Evolutionary conservation across 2,329 filamentous ascomycete genomes (phyloP).

Genomic region (Beauveria rudraprayagi): DNA sequence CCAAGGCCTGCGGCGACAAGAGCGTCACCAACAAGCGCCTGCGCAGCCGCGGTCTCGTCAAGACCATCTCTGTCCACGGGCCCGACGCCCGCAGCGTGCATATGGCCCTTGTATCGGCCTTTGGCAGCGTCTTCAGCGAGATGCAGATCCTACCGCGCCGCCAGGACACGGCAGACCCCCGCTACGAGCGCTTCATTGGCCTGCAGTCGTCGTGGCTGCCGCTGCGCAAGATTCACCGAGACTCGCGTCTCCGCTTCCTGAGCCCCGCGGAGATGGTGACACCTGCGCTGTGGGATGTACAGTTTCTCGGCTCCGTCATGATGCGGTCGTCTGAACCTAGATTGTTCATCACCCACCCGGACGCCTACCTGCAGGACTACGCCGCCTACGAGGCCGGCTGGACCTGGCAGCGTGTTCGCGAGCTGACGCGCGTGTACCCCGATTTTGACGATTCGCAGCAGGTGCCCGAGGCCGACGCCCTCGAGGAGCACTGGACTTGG

Average conservation of each 20-base stretch:
- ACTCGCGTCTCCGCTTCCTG: constrained; percentile 63
- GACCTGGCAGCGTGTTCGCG: constrained; percentile 63
- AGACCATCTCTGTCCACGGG: constrained; percentile 51
- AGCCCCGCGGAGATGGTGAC: constrained; percentile 65
- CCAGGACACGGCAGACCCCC: constrained; percentile 19
- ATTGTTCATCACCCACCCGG: constrained; percentile 67
- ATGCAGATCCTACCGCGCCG: constrained; percentile 30
- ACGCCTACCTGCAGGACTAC: constrained; percentile 62
- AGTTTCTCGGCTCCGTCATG: constrained; percentile 62
- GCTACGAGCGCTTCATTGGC: constrained; percentile 43
- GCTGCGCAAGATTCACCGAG: constrained; percentile 66
- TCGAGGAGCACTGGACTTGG: constrained; percentile 61
- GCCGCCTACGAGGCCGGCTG: constrained; percentile 48
- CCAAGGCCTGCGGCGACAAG: constrained; percentile 58
- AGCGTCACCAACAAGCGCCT: constrained; percentile 61
- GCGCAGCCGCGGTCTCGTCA: constrained; percentile 65
- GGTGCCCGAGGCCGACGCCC: constrained; percentile 52
- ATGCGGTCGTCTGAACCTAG: constrained; percentile 63
- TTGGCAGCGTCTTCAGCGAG: constrained; percentile 46
- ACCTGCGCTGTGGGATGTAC: constrained; percentile 60
- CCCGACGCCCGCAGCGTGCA: constrained; percentile 62
- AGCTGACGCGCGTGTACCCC: constrained; percentile 49
- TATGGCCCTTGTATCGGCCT: constrained; percentile 52
- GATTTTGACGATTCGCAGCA: constrained; percentile 36
- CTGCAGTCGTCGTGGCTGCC: constrained; percentile 65